Percentiles rank a stretch among this genome's conserved stretches.
Evolutionary conservation across 768 basidiomycete genomes (phyloP).

Genomic region (Trametes cinnabarina): DNA sequence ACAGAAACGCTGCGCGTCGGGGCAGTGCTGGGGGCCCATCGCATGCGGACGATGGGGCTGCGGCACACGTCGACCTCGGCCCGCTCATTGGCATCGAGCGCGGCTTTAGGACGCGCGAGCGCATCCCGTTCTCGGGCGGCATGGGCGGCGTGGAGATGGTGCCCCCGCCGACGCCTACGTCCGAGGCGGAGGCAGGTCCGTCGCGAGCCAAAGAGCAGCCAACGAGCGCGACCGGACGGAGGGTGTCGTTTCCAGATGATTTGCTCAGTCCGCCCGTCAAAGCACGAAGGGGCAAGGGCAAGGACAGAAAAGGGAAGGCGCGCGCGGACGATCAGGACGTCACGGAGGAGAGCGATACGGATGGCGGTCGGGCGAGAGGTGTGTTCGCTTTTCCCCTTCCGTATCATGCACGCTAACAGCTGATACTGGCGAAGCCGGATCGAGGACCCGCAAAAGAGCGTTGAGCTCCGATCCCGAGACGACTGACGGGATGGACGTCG

Average conservation of each 20-base stretch:
- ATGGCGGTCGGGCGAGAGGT: slow-evolving; percentile 14
- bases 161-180: slow-evolving; percentile 20
- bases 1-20: slow-evolving; percentile 3
- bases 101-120: slow-evolving; percentile 62
- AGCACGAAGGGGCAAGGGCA: slow-evolving; percentile 14
- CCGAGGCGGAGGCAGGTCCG: slow-evolving; percentile 14
- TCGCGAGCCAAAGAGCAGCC: slow-evolving; percentile 1
- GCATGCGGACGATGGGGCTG: background rate
- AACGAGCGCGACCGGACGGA: background rate
- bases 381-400: background rate
- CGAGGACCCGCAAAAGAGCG: background rate
- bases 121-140: slow-evolving; percentile 55
- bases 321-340: slow-evolving; percentile 20
- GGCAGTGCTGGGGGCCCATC: background rate
- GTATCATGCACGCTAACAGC: background rate
- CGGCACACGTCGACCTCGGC: slow-evolving; percentile 48
- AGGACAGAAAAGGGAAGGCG: slow-evolving; percentile 31
- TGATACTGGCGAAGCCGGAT: background rate
- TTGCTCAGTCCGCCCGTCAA: slow-evolving; percentile 3
- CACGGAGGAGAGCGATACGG: slow-evolving; percentile 18
- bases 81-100: slow-evolving; percentile 60
- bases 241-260: slow-evolving; percentile 14
- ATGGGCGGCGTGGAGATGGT: slow-evolving; percentile 64
- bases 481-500: slow-evolving; percentile 18
- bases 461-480: background rate